phyloP scores from a whole-genome alignment of 257 asterid species.

The Nicotiana tabacum region DNA sequence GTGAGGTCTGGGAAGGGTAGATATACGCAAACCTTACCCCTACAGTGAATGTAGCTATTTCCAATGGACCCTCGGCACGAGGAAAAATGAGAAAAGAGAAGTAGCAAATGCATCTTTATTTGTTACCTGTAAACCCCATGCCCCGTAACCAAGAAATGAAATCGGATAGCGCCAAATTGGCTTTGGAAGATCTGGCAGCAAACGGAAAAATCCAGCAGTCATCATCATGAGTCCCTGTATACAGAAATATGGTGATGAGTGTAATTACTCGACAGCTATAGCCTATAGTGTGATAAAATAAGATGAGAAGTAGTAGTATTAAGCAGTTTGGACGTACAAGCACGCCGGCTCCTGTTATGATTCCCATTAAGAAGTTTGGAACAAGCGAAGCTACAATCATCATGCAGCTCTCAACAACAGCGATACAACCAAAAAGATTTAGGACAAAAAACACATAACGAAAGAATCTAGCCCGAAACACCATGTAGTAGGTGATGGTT shows the following conservation, averaged over 20 bases:
- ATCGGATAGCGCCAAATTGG: constrained; percentile 81
- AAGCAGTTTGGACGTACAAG: constrained; percentile 47
- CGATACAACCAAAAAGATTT: constrained; percentile 70
- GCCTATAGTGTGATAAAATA: background rate
- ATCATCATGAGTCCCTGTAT: constrained; percentile 91
- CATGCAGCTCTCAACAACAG: constrained; percentile 93
- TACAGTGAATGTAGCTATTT: too few relatives aligned
- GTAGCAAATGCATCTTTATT: background rate
- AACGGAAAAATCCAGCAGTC: constrained; percentile 93
- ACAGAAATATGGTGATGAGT: background rate
- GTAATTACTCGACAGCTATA: background rate
- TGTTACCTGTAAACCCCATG: constrained; percentile 86
- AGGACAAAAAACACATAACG: constrained; percentile 66
- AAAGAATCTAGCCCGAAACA: constrained; percentile 52
- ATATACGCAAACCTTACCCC: too few relatives aligned
- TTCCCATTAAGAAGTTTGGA: constrained; percentile 92
- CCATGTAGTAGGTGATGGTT: constrained; percentile 74
- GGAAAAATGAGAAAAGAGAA: too few relatives aligned
- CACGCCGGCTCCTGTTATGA: constrained; percentile 90
- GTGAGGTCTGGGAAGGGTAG: too few relatives aligned
- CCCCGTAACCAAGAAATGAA: constrained; percentile 73
- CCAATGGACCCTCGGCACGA: too few relatives aligned
- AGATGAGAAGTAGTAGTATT: background rate
- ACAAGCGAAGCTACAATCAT: constrained; percentile 90
- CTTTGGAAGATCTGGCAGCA: constrained; percentile 81